phyloP scores from a whole-genome alignment of 2,329 filamentous ascomycete species.

The Penicillium sp. region DNA sequence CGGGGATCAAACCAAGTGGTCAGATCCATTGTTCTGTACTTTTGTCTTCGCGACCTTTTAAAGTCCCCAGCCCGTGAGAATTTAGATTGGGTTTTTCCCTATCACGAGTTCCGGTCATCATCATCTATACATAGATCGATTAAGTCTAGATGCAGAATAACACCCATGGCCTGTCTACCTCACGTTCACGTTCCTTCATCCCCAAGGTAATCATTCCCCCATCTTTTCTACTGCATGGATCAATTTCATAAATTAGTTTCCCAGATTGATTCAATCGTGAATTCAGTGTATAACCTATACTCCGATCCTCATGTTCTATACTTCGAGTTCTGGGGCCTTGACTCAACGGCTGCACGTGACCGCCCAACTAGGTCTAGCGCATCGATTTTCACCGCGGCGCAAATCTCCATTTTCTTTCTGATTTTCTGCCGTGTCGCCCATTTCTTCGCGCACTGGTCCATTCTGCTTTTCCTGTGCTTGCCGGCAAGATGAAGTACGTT shows the following conservation, averaged over 20 bases:
- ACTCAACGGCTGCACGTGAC: not conserved
- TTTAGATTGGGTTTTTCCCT: not conserved
- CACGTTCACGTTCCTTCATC: not conserved
- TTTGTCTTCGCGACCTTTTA: not conserved
- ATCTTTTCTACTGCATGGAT: too few species aligned
- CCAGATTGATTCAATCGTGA: not conserved
- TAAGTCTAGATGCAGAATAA: not conserved
- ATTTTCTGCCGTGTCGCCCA: constrained; percentile 2
- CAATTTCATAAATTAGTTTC: too few species aligned
- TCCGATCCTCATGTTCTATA: not conserved
- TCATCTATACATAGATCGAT: not conserved
- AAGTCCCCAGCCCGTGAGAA: not conserved
- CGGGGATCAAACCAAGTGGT: not conserved
- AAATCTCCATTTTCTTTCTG: constrained; percentile 4
- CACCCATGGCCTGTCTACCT: not conserved
- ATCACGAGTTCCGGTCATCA: not conserved
- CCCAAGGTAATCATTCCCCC: not conserved
- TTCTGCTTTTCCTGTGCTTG: not conserved
- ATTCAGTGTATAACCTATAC: not conserved
- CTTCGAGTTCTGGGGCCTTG: not conserved
- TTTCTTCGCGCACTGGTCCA: not conserved
- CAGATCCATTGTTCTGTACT: not conserved
- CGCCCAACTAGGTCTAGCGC: not conserved
- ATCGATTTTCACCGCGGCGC: constrained; percentile 1
- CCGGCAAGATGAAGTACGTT: constrained; percentile 72